Percentiles rank a stretch among this genome's conserved stretches.
Evolutionary conservation across 108 stramenopile species (phyloP).

Genomic region (Conticribra weissflogii): DNA sequence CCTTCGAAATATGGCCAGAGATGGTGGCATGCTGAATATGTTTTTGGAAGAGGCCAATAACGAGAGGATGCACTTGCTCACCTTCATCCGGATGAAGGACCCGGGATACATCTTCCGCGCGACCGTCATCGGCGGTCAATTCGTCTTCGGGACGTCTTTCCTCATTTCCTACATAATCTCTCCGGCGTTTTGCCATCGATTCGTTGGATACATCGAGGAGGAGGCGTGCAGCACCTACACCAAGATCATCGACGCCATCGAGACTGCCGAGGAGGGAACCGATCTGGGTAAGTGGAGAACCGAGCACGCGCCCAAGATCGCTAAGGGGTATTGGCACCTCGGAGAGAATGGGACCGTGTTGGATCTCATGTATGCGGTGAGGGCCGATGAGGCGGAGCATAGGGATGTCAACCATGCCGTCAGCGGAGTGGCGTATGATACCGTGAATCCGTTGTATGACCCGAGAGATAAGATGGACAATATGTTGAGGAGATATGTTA

Average conservation of each 20-base stretch:
- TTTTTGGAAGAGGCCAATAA: constrained; percentile 98
- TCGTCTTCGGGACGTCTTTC: constrained; percentile 86
- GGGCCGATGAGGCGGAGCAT: constrained; percentile 95
- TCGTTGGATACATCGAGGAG: constrained; percentile 97
- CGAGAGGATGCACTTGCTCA: constrained; percentile 96
- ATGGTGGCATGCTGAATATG: constrained; percentile 93
- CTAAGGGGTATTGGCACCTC: constrained; percentile 84
- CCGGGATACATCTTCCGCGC: constrained; percentile 67
- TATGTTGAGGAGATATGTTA: constrained; percentile 76
- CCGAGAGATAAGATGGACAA: constrained; percentile 67
- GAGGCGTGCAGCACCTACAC: constrained; percentile 90
- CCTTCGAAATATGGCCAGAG: constrained; percentile 89
- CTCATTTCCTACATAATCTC: constrained; percentile 85
- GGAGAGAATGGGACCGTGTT: constrained; percentile 87
- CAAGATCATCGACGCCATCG: constrained; percentile 88
- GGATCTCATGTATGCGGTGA: constrained; percentile 90
- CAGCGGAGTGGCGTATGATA: constrained; percentile 56
- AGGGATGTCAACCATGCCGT: constrained; percentile 92
- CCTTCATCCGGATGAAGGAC: constrained; percentile 88
- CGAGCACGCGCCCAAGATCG: constrained; percentile 75
- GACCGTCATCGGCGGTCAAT: constrained; percentile 76
- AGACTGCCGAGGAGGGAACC: constrained; percentile 78
- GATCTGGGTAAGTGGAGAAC: constrained; percentile 82
- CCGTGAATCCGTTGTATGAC: constrained; percentile 74
- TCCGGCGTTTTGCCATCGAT: constrained; percentile 93